Conservation (phyloP, 306 rosid species). For the Trichosanthes cucumerina region DNA sequence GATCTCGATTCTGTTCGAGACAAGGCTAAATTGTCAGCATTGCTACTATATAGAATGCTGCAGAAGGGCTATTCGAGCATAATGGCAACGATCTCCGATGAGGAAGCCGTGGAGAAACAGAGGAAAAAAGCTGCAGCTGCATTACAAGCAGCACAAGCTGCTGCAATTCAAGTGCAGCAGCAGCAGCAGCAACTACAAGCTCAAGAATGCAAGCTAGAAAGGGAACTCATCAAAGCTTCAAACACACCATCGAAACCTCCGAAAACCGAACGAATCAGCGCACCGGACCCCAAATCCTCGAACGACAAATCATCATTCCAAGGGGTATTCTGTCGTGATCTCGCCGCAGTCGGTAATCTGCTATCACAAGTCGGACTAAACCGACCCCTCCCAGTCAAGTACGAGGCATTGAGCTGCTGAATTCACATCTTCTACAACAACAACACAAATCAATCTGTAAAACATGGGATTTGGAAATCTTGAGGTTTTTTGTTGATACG, state of each 20-base stretch:
- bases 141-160: slow-evolving; percentile 28
- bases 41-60: slow-evolving; percentile 70
- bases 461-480: slow-evolving; percentile 10
- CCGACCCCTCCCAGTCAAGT: slow-evolving; percentile 71
- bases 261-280: not conserved
- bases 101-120: slow-evolving; percentile 69
- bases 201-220: slow-evolving; percentile 21
- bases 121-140: slow-evolving; percentile 50
- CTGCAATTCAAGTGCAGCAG: slow-evolving; percentile 30
- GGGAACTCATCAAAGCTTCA: slow-evolving; percentile 16
- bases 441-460: not conserved
- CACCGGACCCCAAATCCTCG: slow-evolving; percentile 21
- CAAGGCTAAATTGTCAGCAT: slow-evolving; percentile 60
- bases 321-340: slow-evolving; percentile 88
- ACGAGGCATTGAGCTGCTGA: slow-evolving; percentile 82
- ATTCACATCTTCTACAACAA: not conserved
- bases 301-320: slow-evolving; percentile 39
- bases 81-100: slow-evolving; percentile 46
- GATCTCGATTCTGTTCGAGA: slow-evolving; percentile 71
- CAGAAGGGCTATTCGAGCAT: slow-evolving; percentile 75
- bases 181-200: not conserved
- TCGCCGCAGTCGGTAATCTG: slow-evolving; percentile 68
- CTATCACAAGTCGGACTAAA: slow-evolving; percentile 68
- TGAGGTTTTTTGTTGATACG: slow-evolving; percentile 21
- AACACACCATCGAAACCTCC: slow-evolving; percentile 4